Base-by-base conservation (phyloP, 2,329 filamentous ascomycete genomes). In the Dryadomyces quercivorus region DNA sequence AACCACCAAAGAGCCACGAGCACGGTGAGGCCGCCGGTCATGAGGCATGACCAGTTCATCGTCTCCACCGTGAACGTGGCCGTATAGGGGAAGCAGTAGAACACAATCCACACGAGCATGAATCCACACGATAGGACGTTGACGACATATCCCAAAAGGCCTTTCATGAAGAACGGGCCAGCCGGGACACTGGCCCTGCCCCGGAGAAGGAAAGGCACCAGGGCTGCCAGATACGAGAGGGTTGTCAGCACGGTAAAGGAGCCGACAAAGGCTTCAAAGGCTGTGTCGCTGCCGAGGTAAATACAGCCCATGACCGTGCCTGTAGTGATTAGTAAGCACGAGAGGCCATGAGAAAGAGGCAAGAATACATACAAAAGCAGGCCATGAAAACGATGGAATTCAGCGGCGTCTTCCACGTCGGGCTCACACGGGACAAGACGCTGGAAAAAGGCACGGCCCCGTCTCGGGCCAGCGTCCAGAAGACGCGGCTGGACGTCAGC, bases 391-490 rank as follows among this genome's bases (percentile, higher is more conserved):
- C 58, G 0, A 78, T 81, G 1, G 80, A 73, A 55, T 76, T 75
- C 55, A 83, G 69, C 0, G 80, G 80, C 61, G 80, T 82, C 50
- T 78, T 77, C 55, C 79, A 73, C 2, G 60, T 66, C 58, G 72
- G 69, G 62, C 76, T 75, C 58, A 84, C 78, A 18, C 62, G 65
- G 13, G 73, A 69, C 56, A 82, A 75, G 64, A 76, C 69, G 7
- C 63, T 57, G 2, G 73, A 70, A 63, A 81, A 78, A 0, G 80
- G 80, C 3, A 80, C 79, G 1, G 80, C 80, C 42, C 76, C 75
- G 61, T 84, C 80, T 36, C 80, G 75, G 45, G 79, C 76, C n/a
- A 79, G 65, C 0, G 73, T 70, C 75, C 75, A 78, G 63, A 72
- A 75, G 34, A 43, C 38, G 36, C 49, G 49, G 36, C 49, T 51